These are phyloP conservation scores for Centaurea solstitialis DNA, from an alignment of 129 eudicot genomes.

Conservation along the genomic window DNA sequence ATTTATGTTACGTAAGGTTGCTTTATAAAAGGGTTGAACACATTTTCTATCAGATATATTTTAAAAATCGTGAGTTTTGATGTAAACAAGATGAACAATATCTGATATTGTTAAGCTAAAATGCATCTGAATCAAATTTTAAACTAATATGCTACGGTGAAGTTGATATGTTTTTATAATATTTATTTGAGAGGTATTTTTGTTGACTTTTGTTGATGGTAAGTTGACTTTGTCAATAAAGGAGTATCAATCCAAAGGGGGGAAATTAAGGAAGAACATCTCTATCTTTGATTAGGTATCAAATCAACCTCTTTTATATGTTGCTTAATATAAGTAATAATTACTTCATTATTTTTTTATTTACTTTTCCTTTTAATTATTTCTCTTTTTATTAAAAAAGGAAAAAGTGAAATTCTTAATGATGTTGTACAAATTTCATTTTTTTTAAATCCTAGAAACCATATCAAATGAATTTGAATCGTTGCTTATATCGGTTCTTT, in stretches of 20 bases:
- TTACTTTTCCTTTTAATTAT: not conserved
- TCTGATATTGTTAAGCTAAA: no score
- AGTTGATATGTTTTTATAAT: no score
- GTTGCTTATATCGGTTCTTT: not conserved
- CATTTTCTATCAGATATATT: no score
- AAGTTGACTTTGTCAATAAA: conserved; percentile 7
- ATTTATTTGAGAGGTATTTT: not conserved
- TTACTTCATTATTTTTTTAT: not conserved
- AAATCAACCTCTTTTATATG: conserved; percentile 20
- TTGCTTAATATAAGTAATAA: conserved; percentile 19
- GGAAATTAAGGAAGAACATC: conserved; percentile 15
- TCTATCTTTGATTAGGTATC: conserved; percentile 22
- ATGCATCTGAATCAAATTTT: no score
- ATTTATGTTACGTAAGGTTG: not conserved
- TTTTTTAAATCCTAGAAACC: not conserved
- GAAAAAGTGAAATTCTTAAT: not conserved
- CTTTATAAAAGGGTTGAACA: no score
- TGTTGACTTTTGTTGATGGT: not conserved
- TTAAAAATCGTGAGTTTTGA: no score
- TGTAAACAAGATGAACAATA: no score
- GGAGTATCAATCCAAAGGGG: conserved; percentile 3
- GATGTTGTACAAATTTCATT: not conserved
- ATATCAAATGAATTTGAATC: not conserved
- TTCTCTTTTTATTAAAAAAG: not conserved
- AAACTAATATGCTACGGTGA: no score